Base-by-base conservation (phyloP, 345 rosid species). In the Tarenaya hassleriana region DNA sequence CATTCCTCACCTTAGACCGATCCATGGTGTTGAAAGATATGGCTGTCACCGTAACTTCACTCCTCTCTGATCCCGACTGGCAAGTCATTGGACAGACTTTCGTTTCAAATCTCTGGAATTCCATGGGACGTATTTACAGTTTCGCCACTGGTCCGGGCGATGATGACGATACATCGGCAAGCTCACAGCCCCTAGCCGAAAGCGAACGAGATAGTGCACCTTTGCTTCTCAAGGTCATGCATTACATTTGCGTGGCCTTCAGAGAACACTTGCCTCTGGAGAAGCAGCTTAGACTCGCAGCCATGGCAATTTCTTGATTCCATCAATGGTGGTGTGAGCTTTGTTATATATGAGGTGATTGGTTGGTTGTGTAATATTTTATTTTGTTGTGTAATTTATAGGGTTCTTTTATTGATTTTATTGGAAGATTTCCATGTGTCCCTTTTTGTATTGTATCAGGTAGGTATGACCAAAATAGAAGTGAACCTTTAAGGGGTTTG, bases 221-320 rank as follows among this genome's bases (percentile, higher is more conserved):
- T 15, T 58, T 77, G 69, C 66, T 83, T 10, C 52, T 79, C 60
- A 69, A 44, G 4, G 77, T 75, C 29, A 77, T 79, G 81, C 79
- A 73, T 66, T 58, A 55, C 29, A 46, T 79, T 24, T 89, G 92
- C 60, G 64, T 75, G 16, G 72, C 34, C 18, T 74, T 81, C 56
- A 81, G 60, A 69, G 68, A 81, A 34, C 70, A 77, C 69, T 71
- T 89, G 69, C 77, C 91, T 29, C 61, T 80, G 29, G 94, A 82
- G 65, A 86, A 71, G 66, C 97, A 90, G 68, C 76, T 78, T 45
- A 64, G 41, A 54, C 88, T 90, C 58, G 78, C 88, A 18, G 67
- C 74, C 69, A 73, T 81, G 84, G 50, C 27, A n/a, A 55, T 73
- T 6, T 14, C 16, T 31, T 62, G 58, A 73, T 34, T 56, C 34